Conservation (phyloP, 345 rosid species). For the Eucalyptus fibrosa region DNA sequence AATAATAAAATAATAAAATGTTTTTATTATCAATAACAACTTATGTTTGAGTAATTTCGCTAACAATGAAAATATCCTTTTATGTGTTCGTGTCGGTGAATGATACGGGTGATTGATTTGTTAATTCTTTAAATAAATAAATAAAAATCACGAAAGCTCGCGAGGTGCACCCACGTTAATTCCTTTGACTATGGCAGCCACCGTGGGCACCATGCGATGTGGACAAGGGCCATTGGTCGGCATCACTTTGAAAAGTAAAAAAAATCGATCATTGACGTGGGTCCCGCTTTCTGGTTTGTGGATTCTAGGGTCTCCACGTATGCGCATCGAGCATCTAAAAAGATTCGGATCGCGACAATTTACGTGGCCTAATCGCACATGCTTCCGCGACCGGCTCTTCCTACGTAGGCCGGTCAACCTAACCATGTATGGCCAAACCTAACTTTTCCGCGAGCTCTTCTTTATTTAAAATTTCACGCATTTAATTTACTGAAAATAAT, state of each 20-base stretch:
- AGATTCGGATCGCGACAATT: neutral
- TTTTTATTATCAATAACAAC: too few relatives aligned
- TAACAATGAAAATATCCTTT: too few relatives aligned
- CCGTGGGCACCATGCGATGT: neutral
- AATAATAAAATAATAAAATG: too few relatives aligned
- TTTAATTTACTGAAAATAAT: neutral
- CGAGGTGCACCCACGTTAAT: neutral
- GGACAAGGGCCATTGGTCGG: neutral
- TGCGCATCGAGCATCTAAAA: neutral
- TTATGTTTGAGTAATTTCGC: too few relatives aligned
- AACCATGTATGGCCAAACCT: neutral
- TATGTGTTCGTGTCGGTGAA: neutral
- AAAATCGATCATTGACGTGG: neutral
- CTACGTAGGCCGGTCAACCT: neutral
- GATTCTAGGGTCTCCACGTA: neutral
- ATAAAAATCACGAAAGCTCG: neutral
- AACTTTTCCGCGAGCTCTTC: neutral
- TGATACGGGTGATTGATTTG: neutral
- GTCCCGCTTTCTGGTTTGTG: neutral
- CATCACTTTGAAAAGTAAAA: neutral
- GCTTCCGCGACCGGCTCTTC: neutral
- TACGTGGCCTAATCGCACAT: neutral
- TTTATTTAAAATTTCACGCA: neutral
- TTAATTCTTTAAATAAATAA: too few relatives aligned
- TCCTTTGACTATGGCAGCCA: neutral